A percentile compares a stretch with the other conserved stretches of the same genome.
These are phyloP conservation scores for Pneumocystis oryctolagi DNA, from an alignment of 1,139 yeast species.

Conservation along the genomic window DNA sequence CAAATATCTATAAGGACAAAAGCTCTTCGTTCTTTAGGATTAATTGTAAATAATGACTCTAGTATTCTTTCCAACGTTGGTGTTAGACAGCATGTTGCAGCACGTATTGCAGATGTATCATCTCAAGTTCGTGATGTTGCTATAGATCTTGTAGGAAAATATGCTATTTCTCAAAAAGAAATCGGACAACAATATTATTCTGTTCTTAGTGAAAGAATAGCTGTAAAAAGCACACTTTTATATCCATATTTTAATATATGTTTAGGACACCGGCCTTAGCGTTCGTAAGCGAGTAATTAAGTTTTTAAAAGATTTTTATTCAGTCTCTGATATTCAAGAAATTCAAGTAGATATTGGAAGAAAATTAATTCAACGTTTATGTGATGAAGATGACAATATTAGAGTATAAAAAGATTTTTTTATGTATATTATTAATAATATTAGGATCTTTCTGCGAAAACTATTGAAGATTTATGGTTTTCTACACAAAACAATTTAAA, in stretches of 20 bases:
- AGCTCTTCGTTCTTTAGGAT: slow-evolving; percentile 45
- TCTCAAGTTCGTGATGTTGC: slow-evolving; percentile 66
- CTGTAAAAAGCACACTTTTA: neutral
- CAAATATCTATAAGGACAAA: slow-evolving; percentile 50
- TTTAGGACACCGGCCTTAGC: slow-evolving; percentile 45
- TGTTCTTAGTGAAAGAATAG: slow-evolving; percentile 33
- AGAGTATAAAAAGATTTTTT: neutral
- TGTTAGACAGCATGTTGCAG: slow-evolving; percentile 40
- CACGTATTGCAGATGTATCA: slow-evolving; percentile 42
- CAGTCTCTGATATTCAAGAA: slow-evolving; percentile 21
- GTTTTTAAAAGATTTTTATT: slow-evolving; percentile 38
- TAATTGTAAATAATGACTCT: slow-evolving; percentile 39
- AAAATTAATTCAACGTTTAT: slow-evolving; percentile 38
- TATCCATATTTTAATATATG: slow-evolving; percentile 6
- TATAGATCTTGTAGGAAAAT: slow-evolving; percentile 47
- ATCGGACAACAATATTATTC: slow-evolving; percentile 36
- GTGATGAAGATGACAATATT: slow-evolving; percentile 52
- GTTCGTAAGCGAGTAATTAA: slow-evolving; percentile 52
- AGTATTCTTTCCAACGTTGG: slow-evolving; percentile 34
- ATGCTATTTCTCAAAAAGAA: slow-evolving; percentile 33
- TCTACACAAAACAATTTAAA: neutral
- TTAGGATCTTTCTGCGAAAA: slow-evolving; percentile 31
- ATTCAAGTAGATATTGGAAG: slow-evolving; percentile 35
- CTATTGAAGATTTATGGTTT: slow-evolving; percentile 37
- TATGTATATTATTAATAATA: slow-evolving; percentile 21